phyloP scores from a whole-genome alignment of 257 asterid genomes.

The Solanum chaucha region DNA sequence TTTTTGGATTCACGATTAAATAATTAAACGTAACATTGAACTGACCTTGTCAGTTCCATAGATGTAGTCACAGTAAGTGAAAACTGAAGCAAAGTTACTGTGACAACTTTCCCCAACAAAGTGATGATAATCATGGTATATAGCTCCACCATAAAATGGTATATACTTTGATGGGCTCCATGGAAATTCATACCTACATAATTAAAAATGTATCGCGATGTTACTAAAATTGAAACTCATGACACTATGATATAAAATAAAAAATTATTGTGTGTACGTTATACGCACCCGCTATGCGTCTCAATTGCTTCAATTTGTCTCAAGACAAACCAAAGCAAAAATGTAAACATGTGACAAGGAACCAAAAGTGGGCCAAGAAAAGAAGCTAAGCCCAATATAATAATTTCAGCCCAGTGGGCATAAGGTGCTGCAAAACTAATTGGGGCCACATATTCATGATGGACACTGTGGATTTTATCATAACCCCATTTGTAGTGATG shows the following conservation, averaged over 20 bases:
- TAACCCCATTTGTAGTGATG: conserved; percentile 63
- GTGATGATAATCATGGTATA: conserved; percentile 74
- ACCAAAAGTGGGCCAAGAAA: conserved; percentile 58
- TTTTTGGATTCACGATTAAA: neutral
- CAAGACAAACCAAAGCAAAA: conserved; percentile 57
- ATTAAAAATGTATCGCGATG: neutral
- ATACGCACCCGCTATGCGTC: conserved; percentile 49
- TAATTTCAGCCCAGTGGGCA: conserved; percentile 70
- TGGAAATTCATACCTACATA: conserved; percentile 60
- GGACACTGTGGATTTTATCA: conserved; percentile 54
- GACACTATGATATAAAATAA: too few relatives aligned
- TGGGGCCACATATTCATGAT: conserved; percentile 74
- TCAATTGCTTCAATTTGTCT: conserved; percentile 68
- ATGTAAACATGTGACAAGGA: conserved; percentile 69
- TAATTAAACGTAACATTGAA: neutral
- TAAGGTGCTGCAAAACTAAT: conserved; percentile 66
- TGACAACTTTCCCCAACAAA: conserved; percentile 62
- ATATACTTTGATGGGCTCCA: conserved; percentile 67
- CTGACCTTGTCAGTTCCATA: conserved; percentile 73
- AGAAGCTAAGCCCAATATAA: conserved; percentile 54
- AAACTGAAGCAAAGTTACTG: conserved; percentile 71
- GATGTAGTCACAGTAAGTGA: conserved; percentile 66
- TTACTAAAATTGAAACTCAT: neutral
- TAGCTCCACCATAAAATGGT: conserved; percentile 78
- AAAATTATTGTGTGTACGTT: too few relatives aligned